Base-by-base conservation (phyloP, 345 rosid species). In the Populus ilicifolia region DNA sequence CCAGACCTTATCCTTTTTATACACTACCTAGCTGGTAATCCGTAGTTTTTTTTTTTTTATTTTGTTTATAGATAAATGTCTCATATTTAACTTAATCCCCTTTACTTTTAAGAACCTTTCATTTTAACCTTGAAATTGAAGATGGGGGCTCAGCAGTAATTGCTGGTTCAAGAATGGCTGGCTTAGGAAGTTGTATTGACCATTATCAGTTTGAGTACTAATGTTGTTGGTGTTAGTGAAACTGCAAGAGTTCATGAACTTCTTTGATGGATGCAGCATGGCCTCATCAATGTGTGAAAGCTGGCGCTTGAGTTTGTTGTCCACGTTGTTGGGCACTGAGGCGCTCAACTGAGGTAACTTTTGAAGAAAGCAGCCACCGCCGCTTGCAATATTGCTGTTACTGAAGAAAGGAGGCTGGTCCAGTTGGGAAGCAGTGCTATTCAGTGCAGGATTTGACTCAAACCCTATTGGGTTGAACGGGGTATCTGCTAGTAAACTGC, bases 401-500 rank as follows among this genome's bases (percentile, higher is more conserved):
- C n/a, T 66, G 74, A 76, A 73, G 73, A 23, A 18, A 43, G 81
- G 75, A 43, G 81, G 75, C 75, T 76, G 88, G 18, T 84, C 84
- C 2, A 71, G 18, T 21, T 44, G 39, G 14, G 74, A 71, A 63
- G 77, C 20, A 16, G 79, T 6, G 56, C 43, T 27, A 71, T 21
- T 56, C 75, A 74, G 67, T 2, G 85, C 39, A 25, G 74, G 86
- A 69, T 79, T 71, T 67, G 82, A 84, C 1, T 86, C 89, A 12
- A 82, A 75, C 27, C 84, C 92, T 2, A 70, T 36, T 16, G 82
- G 63, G 39, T 71, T 80, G 38, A 78, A 81, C 14, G 75, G 89
- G 67, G 80, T 89, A 61, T 95, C 99, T 9, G 87, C 78, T 0
- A 93, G 83, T 66, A 93, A 67, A 68, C 83, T 91, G 38, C 89